phyloP scores from a whole-genome alignment of 805 yeast genomes.

The Tetrapisispora fleetii region DNA sequence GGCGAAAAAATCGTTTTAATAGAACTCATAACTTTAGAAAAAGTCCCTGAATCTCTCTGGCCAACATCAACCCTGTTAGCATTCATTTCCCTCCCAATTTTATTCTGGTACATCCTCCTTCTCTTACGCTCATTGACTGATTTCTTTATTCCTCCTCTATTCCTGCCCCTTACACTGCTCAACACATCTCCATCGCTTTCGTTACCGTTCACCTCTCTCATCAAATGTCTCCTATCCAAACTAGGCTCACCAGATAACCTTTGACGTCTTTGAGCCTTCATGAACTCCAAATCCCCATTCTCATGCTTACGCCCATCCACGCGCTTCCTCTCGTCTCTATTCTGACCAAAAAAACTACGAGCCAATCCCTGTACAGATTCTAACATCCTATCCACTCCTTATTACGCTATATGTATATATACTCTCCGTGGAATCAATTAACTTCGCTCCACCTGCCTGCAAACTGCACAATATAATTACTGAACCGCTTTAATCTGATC shows the following conservation, averaged over 20 bases:
- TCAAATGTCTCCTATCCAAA: not conserved
- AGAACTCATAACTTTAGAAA: not conserved
- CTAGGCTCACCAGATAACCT: not conserved
- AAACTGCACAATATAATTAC: no score
- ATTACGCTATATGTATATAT: no score
- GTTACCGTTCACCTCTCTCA: not conserved
- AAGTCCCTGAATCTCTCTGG: not conserved
- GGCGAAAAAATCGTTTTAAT: conserved; percentile 12
- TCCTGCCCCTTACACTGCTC: not conserved
- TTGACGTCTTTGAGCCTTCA: conserved; percentile 3
- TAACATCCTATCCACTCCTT: conserved; percentile 4
- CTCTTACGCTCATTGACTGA: not conserved
- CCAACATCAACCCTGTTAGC: no score
- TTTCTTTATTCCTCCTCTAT: not conserved
- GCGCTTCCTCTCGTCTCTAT: not conserved
- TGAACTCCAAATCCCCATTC: conserved; percentile 12
- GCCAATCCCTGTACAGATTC: conserved; percentile 9
- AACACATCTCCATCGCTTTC: not conserved
- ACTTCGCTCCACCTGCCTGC: not conserved
- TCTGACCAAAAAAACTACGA: conserved; percentile 6
- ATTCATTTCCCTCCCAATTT: not conserved
- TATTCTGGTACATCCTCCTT: not conserved
- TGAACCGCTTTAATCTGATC: no score
- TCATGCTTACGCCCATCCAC: conserved; percentile 13
- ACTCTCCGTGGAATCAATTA: not conserved